Percentiles rank a stretch among this genome's conserved stretches.
Evolutionary conservation across 768 basidiomycete species (phyloP).

Genomic region (Boletus huronensis): DNA sequence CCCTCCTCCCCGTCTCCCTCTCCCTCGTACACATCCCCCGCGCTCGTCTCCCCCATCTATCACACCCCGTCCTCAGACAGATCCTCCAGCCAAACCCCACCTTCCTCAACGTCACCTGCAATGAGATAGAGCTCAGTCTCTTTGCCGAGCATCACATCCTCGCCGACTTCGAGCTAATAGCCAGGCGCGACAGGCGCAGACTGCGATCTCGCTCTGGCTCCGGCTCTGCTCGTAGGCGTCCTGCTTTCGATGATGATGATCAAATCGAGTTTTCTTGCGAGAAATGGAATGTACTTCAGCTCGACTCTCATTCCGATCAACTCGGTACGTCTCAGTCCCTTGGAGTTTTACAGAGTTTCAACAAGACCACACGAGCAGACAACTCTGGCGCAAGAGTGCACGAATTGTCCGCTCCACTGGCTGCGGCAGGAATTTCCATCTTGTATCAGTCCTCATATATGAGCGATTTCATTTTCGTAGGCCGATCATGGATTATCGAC

Average conservation of each 20-base stretch:
- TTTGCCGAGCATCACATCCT: conserved; percentile 62
- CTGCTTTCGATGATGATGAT: conserved; percentile 37
- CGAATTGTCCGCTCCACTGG: conserved; percentile 73
- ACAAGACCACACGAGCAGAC: conserved; percentile 36
- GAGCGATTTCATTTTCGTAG: conserved; percentile 79
- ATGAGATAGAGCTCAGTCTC: conserved; percentile 73
- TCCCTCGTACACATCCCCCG: conserved; percentile 75
- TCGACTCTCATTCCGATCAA: conserved; percentile 73
- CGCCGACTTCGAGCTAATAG: conserved; percentile 58
- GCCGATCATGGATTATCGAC: conserved; percentile 22
- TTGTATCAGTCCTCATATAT: conserved; percentile 80
- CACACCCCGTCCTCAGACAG: conserved; percentile 62
- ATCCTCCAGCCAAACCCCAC: conserved; percentile 62
- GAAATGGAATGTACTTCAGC: conserved; percentile 75
- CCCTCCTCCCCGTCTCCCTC: conserved; percentile 67
- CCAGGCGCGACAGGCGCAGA: conserved; percentile 51
- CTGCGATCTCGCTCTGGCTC: conserved; percentile 43
- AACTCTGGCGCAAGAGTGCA: conserved; percentile 69
- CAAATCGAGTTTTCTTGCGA: conserved; percentile 66
- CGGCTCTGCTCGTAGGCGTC: conserved; percentile 25
- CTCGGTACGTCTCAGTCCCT: conserved; percentile 44
- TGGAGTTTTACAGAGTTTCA: conserved; percentile 1
- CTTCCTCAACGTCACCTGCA: conserved; percentile 75
- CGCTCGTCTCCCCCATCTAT: conserved; percentile 55
- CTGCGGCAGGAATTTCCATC: conserved; percentile 75